These are phyloP conservation scores for Nicotiana obtusifolia DNA, from an alignment of 257 asterid species.

Conservation along the genomic window DNA sequence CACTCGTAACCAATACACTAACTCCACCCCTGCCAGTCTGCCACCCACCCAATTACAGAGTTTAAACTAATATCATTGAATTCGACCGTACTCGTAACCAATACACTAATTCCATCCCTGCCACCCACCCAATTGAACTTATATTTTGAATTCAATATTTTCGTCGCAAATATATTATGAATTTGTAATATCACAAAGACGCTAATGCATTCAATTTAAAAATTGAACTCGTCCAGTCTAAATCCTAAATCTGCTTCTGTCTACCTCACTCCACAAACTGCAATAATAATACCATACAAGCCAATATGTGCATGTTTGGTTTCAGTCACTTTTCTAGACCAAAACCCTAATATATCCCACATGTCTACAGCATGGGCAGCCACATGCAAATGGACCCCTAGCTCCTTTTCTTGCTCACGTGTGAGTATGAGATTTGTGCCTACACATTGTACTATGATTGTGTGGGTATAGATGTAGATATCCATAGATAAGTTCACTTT, in stretches of 20 bases:
- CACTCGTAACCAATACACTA: no score
- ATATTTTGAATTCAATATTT: not conserved
- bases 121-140: not conserved
- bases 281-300: conserved; percentile 36
- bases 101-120: no score
- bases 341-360: conserved; percentile 18
- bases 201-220: not conserved
- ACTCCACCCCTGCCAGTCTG: no score
- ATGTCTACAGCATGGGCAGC: conserved; percentile 30
- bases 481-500: not conserved
- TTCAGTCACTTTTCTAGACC: conserved; percentile 19
- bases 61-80: no score
- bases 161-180: not conserved
- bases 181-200: not conserved
- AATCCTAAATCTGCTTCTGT: not conserved
- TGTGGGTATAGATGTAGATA: not conserved
- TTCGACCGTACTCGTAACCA: no score
- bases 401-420: conserved; percentile 12
- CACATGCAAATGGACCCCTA: conserved; percentile 36
- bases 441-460: conserved; percentile 11
- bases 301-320: conserved; percentile 17
- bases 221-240: not conserved
- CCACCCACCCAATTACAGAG: no score
- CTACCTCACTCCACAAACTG: conserved; percentile 12
- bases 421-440: conserved; percentile 13